A percentile compares a stretch with the other conserved stretches of the same genome.
These are phyloP conservation scores for Aspergillus olivimuriae DNA, from an alignment of 495 filamentous ascomycete genomes.

Conservation along the genomic window DNA sequence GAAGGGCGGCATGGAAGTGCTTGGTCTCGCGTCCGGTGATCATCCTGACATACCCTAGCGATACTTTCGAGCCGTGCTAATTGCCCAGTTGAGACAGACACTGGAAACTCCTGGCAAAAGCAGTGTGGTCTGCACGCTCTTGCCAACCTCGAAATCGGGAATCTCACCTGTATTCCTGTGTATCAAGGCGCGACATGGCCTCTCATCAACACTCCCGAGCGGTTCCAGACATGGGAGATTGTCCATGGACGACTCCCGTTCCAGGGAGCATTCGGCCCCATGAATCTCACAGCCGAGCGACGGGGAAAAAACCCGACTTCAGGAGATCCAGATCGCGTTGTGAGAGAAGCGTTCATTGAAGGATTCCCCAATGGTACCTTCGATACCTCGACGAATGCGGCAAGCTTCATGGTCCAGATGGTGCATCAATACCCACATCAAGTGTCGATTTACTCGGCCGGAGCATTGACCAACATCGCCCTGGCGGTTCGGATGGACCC, in stretches of 20 bases:
- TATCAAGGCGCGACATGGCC: conserved; percentile 27
- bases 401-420: conserved; percentile 34
- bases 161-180: conserved; percentile 29
- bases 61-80: neutral
- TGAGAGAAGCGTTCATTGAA: conserved; percentile 27
- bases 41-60: neutral
- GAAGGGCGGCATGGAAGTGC: conserved; percentile 12
- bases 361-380: conserved; percentile 25
- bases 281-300: conserved; percentile 23
- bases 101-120: conserved; percentile 27
- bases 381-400: conserved; percentile 24
- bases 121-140: conserved; percentile 26
- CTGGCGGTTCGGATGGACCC: conserved; percentile 33
- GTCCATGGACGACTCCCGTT: conserved; percentile 28
- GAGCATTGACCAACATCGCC: conserved; percentile 37
- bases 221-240: conserved; percentile 27
- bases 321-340: conserved; percentile 24
- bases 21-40: conserved; percentile 4
- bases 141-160: conserved; percentile 25
- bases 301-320: conserved; percentile 28
- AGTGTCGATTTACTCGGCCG: conserved; percentile 27
- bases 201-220: conserved; percentile 24
- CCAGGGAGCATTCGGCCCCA: conserved; percentile 27
- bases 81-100: conserved; percentile 14
- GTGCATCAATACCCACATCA: conserved; percentile 31